phyloP scores from a whole-genome alignment of 495 filamentous ascomycete species.

The Penicillium flavigenum region DNA sequence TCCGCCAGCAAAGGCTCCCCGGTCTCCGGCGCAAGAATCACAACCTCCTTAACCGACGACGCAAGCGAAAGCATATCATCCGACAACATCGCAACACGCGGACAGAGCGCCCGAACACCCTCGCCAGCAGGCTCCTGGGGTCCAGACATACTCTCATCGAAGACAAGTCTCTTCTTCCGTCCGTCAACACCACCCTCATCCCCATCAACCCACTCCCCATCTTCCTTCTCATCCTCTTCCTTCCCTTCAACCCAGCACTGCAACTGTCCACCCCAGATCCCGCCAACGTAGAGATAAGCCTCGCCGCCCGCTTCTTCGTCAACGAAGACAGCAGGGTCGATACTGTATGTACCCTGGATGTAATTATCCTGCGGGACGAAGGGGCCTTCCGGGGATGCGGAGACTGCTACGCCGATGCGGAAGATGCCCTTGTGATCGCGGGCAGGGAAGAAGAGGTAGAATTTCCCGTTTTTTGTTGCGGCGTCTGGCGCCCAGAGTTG shows the following conservation, averaged over 20 bases:
- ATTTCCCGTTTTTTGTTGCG: slow-evolving; percentile 46
- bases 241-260: slow-evolving; percentile 45
- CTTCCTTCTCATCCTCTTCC: neutral
- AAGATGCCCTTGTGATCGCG: slow-evolving; percentile 54
- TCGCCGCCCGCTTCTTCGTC: slow-evolving; percentile 42
- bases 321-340: slow-evolving; percentile 52
- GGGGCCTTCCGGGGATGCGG: slow-evolving; percentile 45
- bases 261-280: slow-evolving; percentile 71
- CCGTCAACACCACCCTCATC: slow-evolving; percentile 1
- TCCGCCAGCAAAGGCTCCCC: slow-evolving; percentile 57
- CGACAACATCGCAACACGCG: slow-evolving; percentile 60
- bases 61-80: slow-evolving; percentile 62
- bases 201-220: neutral
- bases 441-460: slow-evolving; percentile 51
- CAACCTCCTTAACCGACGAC: slow-evolving; percentile 48
- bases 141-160: slow-evolving; percentile 45
- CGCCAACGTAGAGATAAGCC: slow-evolving; percentile 53
- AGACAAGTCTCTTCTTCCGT: slow-evolving; percentile 34
- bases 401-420: slow-evolving; percentile 56
- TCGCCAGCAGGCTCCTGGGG: slow-evolving; percentile 56
- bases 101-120: slow-evolving; percentile 48
- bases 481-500: slow-evolving; percentile 53
- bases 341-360: slow-evolving; percentile 45
- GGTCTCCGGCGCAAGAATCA: slow-evolving; percentile 56
- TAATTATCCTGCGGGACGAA: slow-evolving; percentile 41